phyloP scores from a whole-genome alignment of 148 eudicot species.

The Diospyros lotus region DNA sequence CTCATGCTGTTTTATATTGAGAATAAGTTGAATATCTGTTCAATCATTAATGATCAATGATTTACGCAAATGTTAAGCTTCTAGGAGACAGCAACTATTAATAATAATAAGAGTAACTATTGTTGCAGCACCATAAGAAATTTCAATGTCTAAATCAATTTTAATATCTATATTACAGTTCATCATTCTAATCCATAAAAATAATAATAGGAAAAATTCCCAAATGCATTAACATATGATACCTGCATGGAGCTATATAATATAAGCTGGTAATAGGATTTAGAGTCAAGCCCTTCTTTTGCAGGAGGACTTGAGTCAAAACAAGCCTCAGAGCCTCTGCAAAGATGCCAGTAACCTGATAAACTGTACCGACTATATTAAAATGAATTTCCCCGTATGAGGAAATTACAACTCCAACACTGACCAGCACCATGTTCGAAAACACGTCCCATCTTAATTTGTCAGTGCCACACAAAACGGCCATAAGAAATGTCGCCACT shows the following conservation, averaged over 20 bases:
- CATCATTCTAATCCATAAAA: background rate
- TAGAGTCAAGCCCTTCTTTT: conserved; percentile 68
- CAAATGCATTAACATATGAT: background rate
- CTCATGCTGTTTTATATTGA: background rate
- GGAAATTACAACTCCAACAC: conserved; percentile 80
- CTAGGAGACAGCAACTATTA: background rate
- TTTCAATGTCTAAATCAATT: background rate
- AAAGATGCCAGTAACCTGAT: conserved; percentile 65
- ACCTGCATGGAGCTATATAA: conserved; percentile 98
- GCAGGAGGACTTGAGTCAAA: conserved; percentile 72
- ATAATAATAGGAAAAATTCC: background rate
- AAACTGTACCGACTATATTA: conserved; percentile 63
- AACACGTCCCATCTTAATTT: conserved; percentile 73
- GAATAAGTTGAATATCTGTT: background rate
- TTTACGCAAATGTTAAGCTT: background rate
- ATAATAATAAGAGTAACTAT: background rate
- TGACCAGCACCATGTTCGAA: conserved; percentile 80
- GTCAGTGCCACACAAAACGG: conserved; percentile 85
- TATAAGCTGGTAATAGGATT: conserved; percentile 79
- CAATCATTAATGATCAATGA: background rate
- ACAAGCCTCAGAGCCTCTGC: conserved; percentile 79
- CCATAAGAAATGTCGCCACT: conserved; percentile 87
- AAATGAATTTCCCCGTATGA: conserved; percentile 84
- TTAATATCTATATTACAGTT: background rate
- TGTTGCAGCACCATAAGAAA: background rate